A percentile compares a stretch with the other conserved stretches of the same genome.
Conservation (phyloP, 495 filamentous ascomycete species). For the Xylaria telfairii region DNA sequence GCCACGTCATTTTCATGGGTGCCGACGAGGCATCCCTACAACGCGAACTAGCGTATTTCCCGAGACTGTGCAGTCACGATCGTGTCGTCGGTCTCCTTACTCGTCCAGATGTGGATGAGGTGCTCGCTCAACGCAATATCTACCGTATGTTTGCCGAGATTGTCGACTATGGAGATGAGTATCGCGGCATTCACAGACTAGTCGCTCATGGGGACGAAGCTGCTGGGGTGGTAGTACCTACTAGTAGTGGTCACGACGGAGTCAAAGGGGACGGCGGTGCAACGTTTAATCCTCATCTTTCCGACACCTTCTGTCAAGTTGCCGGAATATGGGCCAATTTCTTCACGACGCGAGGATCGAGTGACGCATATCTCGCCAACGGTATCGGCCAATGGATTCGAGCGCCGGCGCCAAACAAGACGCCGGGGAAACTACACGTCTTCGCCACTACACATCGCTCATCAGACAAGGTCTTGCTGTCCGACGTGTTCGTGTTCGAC, state of each 20-base stretch:
- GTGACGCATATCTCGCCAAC: conserved; percentile 54
- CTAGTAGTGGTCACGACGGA: conserved; percentile 29
- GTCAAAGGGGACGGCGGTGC: conserved; percentile 21
- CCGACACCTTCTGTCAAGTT: conserved; percentile 53
- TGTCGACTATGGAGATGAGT: conserved; percentile 54
- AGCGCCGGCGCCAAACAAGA: conserved; percentile 35
- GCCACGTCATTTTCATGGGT: conserved; percentile 27
- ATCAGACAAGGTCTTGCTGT: conserved; percentile 37
- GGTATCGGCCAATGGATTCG: conserved; percentile 54
- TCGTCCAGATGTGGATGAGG: conserved; percentile 40
- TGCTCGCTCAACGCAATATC: conserved; percentile 52
- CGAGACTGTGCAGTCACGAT: conserved; percentile 24
- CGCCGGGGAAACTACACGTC: conserved; percentile 49
- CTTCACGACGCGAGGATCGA: conserved; percentile 46
- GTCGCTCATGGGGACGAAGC: conserved; percentile 49
- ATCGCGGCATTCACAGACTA: conserved; percentile 51
- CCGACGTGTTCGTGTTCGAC: no score
- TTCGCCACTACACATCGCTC: conserved; percentile 43
- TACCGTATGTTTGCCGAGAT: conserved; percentile 53
- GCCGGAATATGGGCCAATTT: conserved; percentile 58
- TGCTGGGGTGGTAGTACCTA: conserved; percentile 50
- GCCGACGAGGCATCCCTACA: neutral
- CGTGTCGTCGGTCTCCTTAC: conserved; percentile 47
- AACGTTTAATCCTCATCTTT: conserved; percentile 33
- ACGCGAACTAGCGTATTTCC: neutral